Evolutionary conservation across 495 filamentous ascomycete genomes (phyloP).

Genomic region (Trypethelium eluteriae): DNA sequence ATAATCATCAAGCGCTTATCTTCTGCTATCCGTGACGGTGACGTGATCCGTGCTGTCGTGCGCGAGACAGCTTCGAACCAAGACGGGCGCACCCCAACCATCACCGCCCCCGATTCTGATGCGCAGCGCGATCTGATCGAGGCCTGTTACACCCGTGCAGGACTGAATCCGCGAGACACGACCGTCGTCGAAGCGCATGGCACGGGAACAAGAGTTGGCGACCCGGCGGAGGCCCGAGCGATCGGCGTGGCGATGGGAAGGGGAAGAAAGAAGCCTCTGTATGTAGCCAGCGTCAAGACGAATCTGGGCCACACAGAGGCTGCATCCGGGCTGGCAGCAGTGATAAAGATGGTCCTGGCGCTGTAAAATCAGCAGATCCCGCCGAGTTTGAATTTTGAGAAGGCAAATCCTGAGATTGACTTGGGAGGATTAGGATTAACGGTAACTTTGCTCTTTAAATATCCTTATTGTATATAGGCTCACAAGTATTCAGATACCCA

Average conservation of each 20-base stretch:
- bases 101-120: conserved; percentile 12
- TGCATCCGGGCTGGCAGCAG: conserved; percentile 47
- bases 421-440: conserved; percentile 2
- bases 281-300: too few species aligned
- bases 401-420: conserved; percentile 39
- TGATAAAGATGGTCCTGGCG: conserved; percentile 54
- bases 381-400: conserved; percentile 38
- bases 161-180: background rate
- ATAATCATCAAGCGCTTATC: conserved; percentile 36
- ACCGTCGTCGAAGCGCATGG: background rate
- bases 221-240: too few species aligned
- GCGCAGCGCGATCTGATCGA: conserved; percentile 14
- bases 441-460: background rate
- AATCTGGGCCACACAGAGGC: conserved; percentile 44
- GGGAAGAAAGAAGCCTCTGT: too few species aligned
- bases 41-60: conserved; percentile 33
- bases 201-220: too few species aligned
- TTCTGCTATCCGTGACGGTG: conserved; percentile 34
- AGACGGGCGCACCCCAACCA: conserved; percentile 11
- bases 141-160: background rate
- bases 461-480: background rate
- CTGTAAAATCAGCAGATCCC: conserved; percentile 49
- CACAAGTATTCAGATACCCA: background rate
- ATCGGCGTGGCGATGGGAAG: too few species aligned
- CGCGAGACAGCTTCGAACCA: conserved; percentile 17